Percentiles rank a stretch among this genome's conserved stretches.
Conservation (phyloP, 129 eudicot species). For the Ambrosia trifida region DNA sequence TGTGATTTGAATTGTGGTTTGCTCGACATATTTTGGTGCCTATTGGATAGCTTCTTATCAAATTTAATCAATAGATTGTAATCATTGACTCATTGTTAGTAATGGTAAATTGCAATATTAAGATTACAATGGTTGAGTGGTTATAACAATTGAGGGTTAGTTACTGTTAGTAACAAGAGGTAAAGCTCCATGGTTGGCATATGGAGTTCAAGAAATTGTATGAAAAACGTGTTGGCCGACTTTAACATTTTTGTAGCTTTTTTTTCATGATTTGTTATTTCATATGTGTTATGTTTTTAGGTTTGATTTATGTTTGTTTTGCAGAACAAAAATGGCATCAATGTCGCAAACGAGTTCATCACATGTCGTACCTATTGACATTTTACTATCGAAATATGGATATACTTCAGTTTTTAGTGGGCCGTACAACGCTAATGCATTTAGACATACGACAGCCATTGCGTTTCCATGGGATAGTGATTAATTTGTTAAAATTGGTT, state of each 20-base stretch:
- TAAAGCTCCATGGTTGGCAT: slow-evolving; percentile 5
- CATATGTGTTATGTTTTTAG: background rate
- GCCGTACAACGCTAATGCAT: slow-evolving; percentile 30
- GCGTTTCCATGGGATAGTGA: slow-evolving; percentile 37
- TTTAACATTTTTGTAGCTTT: no score
- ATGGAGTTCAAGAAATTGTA: no score
- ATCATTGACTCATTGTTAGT: no score
- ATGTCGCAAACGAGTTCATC: slow-evolving; percentile 56
- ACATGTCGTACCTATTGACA: slow-evolving; percentile 43
- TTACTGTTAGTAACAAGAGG: background rate
- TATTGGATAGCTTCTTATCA: background rate
- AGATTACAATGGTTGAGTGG: background rate
- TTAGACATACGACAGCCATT: slow-evolving; percentile 35
- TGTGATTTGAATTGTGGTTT: background rate
- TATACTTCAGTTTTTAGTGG: slow-evolving; percentile 31
- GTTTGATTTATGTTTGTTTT: background rate
- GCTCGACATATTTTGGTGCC: background rate
- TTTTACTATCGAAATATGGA: slow-evolving; percentile 42
- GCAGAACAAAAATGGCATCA: slow-evolving; percentile 57
- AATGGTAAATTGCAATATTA: background rate
- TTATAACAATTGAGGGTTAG: background rate
- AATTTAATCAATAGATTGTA: no score
- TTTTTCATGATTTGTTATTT: no score
- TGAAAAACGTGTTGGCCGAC: no score
- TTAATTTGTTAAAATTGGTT: no score